Evolutionary conservation across 2,329 filamentous ascomycete species (phyloP), one percentile per base, ranked within the genome.

Genomic region (Arthrobotrys conoides): DNA sequence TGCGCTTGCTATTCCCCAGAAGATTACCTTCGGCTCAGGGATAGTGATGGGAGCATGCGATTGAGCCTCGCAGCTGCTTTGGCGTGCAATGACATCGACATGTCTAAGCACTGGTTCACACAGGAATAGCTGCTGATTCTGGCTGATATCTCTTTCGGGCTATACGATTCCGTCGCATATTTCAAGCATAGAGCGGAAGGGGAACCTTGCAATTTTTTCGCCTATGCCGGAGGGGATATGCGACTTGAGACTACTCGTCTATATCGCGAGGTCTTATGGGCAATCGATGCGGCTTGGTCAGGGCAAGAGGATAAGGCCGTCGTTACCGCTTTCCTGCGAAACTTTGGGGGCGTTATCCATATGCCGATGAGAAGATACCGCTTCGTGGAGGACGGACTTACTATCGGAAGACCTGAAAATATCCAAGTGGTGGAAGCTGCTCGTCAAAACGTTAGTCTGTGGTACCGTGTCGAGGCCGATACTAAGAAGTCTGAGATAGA

Each of bases 311-410:
- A 2, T n/a, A n/a, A n/a, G n/a, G n/a, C 16, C 14, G 1, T n/a
- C 6, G 14, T 46, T 3, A n/a, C 14, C 16, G n/a, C 1, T n/a
- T 46, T n/a, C 41, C 2, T 46, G 41, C 41, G 16, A n/a, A 6
- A 46, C 41, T n/a, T 46, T 3, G 41, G 41, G 2, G 41, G 41
- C 16, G n/a, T 14, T n/a, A 46, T 46, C 41, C 41, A 46, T 46
- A 46, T 46, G 41, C n/a, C 16, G 16, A 46, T 46, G 41, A 46
- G 41, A 46, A 46, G 41, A 14, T 46, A 46, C 41, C 41, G 41
- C 9, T 46, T 46, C 16, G 6, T 46, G 1, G 16, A 46, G 6
- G 41, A 46, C 6, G 41, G 41, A 3, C 41, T 46, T 16, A 46
- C 41, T 2, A 46, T 46, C 14, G 41, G 41, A 46, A 46, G 14